Conservation (phyloP, 768 basidiomycete species). For the Saitozyma sp. region DNA sequence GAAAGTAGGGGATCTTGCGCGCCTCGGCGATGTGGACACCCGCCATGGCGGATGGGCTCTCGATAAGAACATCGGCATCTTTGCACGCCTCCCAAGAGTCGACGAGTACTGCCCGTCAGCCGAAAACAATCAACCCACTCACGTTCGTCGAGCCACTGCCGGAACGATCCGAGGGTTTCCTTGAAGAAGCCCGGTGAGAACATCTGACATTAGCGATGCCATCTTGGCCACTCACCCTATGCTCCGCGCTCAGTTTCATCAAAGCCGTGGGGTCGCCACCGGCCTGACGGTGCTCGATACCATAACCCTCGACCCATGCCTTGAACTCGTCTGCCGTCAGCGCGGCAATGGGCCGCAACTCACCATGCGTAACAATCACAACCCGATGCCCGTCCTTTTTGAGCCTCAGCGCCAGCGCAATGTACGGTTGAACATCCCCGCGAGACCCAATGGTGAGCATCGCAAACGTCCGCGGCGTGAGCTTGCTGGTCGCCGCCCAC, state of each 20-base stretch:
- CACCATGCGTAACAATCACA: constrained; percentile 58
- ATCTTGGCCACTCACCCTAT: constrained; percentile 34
- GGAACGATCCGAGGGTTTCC: constrained; percentile 63
- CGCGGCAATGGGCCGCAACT: too few relatives aligned
- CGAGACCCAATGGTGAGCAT: constrained; percentile 68
- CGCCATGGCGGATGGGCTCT: constrained; percentile 69
- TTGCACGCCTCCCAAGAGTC: constrained; percentile 67
- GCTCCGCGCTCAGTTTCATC: constrained; percentile 64
- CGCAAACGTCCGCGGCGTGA: constrained; percentile 60
- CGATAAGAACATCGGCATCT: constrained; percentile 67
- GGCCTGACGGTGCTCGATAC: constrained; percentile 62
- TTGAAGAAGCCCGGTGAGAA: constrained; percentile 73
- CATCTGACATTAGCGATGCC: constrained; percentile 56
- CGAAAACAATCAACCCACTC: constrained; percentile 31
- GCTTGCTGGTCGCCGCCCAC: constrained; percentile 3
- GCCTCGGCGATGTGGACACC: constrained; percentile 73
- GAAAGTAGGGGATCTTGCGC: constrained; percentile 66
- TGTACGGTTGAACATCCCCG: constrained; percentile 61
- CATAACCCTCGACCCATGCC: constrained; percentile 64
- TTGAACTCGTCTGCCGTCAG: constrained; percentile 53
- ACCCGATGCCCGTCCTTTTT: constrained; percentile 56
- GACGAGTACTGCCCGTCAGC: constrained; percentile 56
- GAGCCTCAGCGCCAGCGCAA: constrained; percentile 56
- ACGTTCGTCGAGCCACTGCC: constrained; percentile 68
- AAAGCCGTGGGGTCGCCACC: constrained; percentile 70